A percentile compares a stretch with the other conserved stretches of the same genome.
Evolutionary conservation across 352 stramenopile genomes (phyloP).

Genomic region (Phytopythium montanum): DNA sequence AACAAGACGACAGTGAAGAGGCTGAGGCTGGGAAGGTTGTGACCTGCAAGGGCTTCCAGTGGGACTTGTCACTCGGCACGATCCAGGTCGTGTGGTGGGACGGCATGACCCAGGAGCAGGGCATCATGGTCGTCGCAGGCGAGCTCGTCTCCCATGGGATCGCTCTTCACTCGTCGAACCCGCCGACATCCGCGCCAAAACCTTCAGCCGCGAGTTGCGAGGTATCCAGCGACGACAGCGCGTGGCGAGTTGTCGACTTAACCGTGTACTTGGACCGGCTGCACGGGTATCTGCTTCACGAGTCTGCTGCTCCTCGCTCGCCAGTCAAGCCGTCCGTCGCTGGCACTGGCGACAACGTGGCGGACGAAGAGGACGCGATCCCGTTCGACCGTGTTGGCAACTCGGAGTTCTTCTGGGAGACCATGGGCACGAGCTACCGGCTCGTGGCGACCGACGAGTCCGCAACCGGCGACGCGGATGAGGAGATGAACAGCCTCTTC

Average conservation of each 20-base stretch:
- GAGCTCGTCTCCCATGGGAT: constrained; percentile 61
- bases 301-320: constrained; percentile 10
- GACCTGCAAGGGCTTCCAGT: constrained; percentile 49
- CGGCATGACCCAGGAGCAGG: constrained; percentile 42
- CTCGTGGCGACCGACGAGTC: constrained; percentile 15
- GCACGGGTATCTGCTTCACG: constrained; percentile 50
- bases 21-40: constrained; percentile 8
- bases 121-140: constrained; percentile 40
- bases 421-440: constrained; percentile 57
- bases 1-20: constrained; percentile 6
- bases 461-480: constrained; percentile 21
- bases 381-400: constrained; percentile 30
- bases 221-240: neutral
- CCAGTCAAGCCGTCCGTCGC: neutral
- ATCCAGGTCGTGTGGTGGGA: constrained; percentile 74
- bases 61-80: constrained; percentile 55
- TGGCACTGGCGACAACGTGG: constrained; percentile 8
- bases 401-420: constrained; percentile 62
- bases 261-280: constrained; percentile 60
- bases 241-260: constrained; percentile 50
- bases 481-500: constrained; percentile 28
- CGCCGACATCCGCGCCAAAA: neutral
- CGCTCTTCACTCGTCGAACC: constrained; percentile 6
- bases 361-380: constrained; percentile 11
- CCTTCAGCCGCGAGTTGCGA: neutral